A percentile compares a stretch with the other conserved stretches of the same genome.
phyloP scores from a whole-genome alignment of 2,329 filamentous ascomycete genomes.

The Diaporthe sp. region DNA sequence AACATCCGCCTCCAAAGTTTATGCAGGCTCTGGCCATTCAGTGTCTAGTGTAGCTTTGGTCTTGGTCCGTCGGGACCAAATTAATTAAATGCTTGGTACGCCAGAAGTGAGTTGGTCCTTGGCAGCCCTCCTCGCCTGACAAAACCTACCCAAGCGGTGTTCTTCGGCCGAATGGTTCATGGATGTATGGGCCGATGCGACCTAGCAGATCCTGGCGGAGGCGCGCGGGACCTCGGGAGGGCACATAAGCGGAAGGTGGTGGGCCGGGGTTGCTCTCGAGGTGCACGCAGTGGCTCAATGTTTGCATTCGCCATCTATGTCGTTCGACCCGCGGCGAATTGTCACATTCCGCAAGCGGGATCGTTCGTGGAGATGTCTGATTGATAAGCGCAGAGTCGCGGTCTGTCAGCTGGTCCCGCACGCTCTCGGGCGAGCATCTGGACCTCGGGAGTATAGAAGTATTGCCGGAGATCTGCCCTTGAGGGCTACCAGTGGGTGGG shows the following conservation, averaged over 20 bases:
- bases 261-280: background rate
- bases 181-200: background rate
- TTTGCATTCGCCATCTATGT: background rate
- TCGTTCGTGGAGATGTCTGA: background rate
- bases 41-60: no score
- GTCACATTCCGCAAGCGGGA: background rate
- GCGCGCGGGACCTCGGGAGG: conserved; percentile 15
- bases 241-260: conserved; percentile 1
- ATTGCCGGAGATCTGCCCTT: no score
- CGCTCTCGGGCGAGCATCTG: background rate
- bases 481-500: background rate
- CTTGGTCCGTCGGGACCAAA: background rate
- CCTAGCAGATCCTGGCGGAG: background rate
- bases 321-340: background rate
- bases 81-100: background rate
- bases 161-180: background rate
- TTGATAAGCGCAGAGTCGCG: background rate
- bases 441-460: no score
- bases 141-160: no score
- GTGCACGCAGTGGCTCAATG: background rate
- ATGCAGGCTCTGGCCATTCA: background rate
- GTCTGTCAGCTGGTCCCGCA: background rate
- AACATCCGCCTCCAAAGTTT: background rate
- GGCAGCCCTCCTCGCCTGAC: background rate
- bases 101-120: background rate